Evolutionary conservation across 345 rosid genomes (phyloP).

Genomic region (Atalantia buxifolia): DNA sequence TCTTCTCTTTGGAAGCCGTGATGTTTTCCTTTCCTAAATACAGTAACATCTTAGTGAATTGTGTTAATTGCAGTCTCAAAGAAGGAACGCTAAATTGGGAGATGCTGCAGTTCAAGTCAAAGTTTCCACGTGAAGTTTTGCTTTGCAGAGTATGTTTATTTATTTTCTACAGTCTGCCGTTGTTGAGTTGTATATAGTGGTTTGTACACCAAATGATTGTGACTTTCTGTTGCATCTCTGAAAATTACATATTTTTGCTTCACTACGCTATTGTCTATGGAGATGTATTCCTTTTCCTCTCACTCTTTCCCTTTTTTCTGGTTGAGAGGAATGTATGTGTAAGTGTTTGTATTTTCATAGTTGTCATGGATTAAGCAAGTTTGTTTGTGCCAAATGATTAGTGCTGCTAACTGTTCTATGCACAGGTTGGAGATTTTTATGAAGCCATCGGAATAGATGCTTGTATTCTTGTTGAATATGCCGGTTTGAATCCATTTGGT

Average conservation of each 20-base stretch:
- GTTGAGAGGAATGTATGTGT: not conserved
- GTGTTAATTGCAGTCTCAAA: conserved; percentile 60
- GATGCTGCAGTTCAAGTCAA: conserved; percentile 92
- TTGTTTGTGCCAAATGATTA: not conserved
- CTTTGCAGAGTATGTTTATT: conserved; percentile 78
- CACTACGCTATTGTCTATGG: not conserved
- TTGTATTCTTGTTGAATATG: conserved; percentile 90
- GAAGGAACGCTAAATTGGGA: conserved; percentile 88
- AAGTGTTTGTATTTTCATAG: not conserved
- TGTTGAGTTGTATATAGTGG: not conserved
- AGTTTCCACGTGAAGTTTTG: conserved; percentile 90
- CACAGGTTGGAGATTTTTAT: conserved; percentile 93
- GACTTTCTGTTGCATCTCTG: not conserved
- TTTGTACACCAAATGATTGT: not conserved
- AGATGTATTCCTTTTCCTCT: not conserved
- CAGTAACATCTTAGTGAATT: conserved; percentile 8
- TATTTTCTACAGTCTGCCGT: not conserved
- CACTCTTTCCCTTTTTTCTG: not conserved
- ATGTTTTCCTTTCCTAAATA: not conserved
- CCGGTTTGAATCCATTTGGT: conserved; percentile 97
- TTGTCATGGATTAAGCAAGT: not conserved
- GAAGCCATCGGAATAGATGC: conserved; percentile 98
- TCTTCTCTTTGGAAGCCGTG: not conserved
- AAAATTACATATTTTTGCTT: not conserved
- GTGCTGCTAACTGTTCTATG: conserved; percentile 6